Evolutionary conservation across 306 rosid species (phyloP).

Genomic region (Pyrus communis): DNA sequence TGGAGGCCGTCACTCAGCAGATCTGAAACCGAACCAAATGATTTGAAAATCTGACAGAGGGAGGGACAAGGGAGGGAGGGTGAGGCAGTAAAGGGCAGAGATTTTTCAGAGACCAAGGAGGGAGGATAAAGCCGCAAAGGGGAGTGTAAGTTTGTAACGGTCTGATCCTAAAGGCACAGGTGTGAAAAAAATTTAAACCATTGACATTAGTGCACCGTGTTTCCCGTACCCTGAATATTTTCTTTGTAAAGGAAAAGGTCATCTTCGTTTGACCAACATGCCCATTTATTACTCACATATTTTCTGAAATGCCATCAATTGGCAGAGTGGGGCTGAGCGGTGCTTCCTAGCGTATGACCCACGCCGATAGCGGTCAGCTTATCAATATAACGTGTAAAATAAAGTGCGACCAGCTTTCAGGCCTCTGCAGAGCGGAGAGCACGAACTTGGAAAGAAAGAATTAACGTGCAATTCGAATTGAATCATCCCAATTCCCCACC

Average conservation of each 20-base stretch:
- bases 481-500: not conserved
- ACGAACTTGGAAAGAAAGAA: too few relatives aligned
- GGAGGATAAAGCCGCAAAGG: too few relatives aligned
- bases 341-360: not conserved
- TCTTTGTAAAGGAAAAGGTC: not conserved
- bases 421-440: not conserved
- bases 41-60: not conserved
- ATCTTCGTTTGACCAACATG: not conserved
- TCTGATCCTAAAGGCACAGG: too few relatives aligned
- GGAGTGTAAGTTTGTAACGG: too few relatives aligned
- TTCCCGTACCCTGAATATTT: too few relatives aligned
- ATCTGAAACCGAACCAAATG: not conserved
- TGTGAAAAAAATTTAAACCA: too few relatives aligned
- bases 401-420: too few relatives aligned
- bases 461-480: not conserved
- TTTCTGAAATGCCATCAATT: not conserved
- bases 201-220: too few relatives aligned
- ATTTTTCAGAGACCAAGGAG: too few relatives aligned
- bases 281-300: not conserved
- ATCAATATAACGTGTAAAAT: too few relatives aligned
- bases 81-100: too few relatives aligned
- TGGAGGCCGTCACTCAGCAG: not conserved
- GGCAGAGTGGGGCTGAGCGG: not conserved
- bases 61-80: not conserved
- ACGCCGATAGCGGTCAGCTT: not conserved